Conservation (phyloP, 2,329 filamentous ascomycete genomes). For the Clonostachys solani region DNA sequence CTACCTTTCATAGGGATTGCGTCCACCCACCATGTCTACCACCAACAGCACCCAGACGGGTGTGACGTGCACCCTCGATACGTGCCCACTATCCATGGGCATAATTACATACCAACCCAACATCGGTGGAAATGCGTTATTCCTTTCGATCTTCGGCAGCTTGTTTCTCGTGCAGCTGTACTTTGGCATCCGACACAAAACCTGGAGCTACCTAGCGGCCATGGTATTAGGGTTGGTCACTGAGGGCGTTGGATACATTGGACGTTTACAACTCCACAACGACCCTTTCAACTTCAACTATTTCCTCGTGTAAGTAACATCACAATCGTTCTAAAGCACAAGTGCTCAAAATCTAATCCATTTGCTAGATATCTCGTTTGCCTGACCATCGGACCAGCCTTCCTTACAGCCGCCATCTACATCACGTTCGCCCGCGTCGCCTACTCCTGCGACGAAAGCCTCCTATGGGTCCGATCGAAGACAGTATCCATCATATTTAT, state of each 20-base stretch:
- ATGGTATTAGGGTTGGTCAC: conserved; percentile 47
- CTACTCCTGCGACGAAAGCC: conserved; percentile 31
- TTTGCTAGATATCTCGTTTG: conserved; percentile 24
- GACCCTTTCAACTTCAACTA: conserved; percentile 47
- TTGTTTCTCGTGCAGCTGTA: conserved; percentile 32
- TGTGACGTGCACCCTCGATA: not conserved
- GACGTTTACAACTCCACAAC: conserved; percentile 46
- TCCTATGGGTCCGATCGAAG: conserved; percentile 21
- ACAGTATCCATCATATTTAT: conserved; percentile 31
- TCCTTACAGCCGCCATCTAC: conserved; percentile 59
- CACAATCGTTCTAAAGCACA: no score
- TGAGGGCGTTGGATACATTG: conserved; percentile 52
- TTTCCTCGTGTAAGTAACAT: conserved; percentile 33
- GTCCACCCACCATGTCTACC: not conserved
- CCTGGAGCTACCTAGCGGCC: conserved; percentile 32
- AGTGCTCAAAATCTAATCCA: no score
- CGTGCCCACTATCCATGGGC: not conserved
- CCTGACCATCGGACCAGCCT: conserved; percentile 59
- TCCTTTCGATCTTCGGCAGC: conserved; percentile 12
- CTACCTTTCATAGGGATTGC: not conserved
- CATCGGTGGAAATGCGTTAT: not conserved
- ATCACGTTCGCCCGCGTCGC: conserved; percentile 48
- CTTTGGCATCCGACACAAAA: conserved; percentile 29
- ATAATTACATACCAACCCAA: not conserved
- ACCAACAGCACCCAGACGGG: not conserved